Percentiles rank a stretch among this genome's conserved stretches.
phyloP scores from a whole-genome alignment of 768 basidiomycete species.

The Xerocomus spinulosus region DNA sequence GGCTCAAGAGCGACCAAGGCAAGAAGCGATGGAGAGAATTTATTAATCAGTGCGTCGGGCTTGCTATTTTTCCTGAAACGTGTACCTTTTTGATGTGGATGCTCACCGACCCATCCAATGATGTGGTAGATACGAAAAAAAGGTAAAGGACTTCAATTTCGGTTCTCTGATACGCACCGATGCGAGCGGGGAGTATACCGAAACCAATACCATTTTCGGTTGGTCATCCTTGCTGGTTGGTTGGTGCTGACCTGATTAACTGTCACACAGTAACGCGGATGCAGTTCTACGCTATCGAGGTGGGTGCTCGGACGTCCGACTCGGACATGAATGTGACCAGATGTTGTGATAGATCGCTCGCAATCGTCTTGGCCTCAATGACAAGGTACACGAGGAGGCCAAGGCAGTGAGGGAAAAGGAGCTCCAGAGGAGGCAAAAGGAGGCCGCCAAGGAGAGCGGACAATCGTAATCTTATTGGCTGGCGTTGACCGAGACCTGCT shows the following conservation, averaged over 20 bases:
- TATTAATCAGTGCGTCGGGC: slow-evolving; percentile 56
- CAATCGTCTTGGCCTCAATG: slow-evolving; percentile 88
- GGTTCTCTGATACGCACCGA: slow-evolving; percentile 89
- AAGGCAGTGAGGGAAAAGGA: slow-evolving; percentile 58
- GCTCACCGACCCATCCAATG: neutral
- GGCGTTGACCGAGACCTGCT: neutral
- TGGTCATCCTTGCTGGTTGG: slow-evolving; percentile 9
- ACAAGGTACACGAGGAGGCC: slow-evolving; percentile 75
- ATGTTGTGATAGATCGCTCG: slow-evolving; percentile 66
- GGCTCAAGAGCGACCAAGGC: slow-evolving; percentile 83
- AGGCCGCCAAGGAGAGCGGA: slow-evolving; percentile 44
- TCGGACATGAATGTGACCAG: neutral
- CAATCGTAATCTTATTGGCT: slow-evolving; percentile 20
- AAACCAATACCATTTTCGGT: slow-evolving; percentile 95
- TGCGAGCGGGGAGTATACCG: slow-evolving; percentile 74
- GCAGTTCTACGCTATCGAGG: slow-evolving; percentile 93
- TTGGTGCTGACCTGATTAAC: slow-evolving; percentile 10
- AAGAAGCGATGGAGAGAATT: slow-evolving; percentile 92
- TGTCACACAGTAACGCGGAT: slow-evolving; percentile 17
- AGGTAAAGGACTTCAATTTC: slow-evolving; percentile 93
- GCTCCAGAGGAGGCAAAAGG: slow-evolving; percentile 54
- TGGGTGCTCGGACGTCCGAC: slow-evolving; percentile 28
- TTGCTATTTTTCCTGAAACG: neutral
- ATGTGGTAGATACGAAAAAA: slow-evolving; percentile 71
- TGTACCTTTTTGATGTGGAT: neutral